Base-by-base conservation (phyloP, 257 asterid species). In the Nicotiana knightiana region DNA sequence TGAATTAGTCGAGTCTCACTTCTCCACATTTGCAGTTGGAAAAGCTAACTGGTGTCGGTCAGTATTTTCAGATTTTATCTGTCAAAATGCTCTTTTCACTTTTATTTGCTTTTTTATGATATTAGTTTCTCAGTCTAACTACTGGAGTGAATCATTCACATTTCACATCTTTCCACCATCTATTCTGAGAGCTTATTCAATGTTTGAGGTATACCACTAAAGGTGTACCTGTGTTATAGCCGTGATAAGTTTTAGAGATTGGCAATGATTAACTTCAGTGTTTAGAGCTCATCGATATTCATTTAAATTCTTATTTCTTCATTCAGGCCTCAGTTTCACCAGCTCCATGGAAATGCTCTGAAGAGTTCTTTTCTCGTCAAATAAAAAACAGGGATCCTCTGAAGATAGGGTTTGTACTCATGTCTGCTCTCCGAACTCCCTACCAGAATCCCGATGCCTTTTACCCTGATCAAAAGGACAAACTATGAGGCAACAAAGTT, bases 331-430 rank as follows among this genome's bases (percentile, higher is more conserved):
- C 90, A 26, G 86, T 86, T 83, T 90, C 97, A 70, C 98, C 99
- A 67, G 99, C 91, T 88, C 93, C 97, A 17, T 94, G 99, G 98
- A 96, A 90, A 88, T 96, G 99, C 88, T 96, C 99, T 67, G 99
- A 96, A 88, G 97, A 93, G 84, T 90, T 92, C 87, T 94, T 96
- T 86, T 88, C 95, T 82, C 81, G 78, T 84, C 95, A 86, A 81
- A 92, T 96, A 85, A 89, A 88, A 90, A 90, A 84, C 76, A 88
- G 97, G 91, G 98, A 96, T 89, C 99, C 98, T 84, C 97, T 96
- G 39, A 94, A 94, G 82, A 82, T 94, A 58, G 99, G 99, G 98
- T 93, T 61, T 79, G 97, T 81, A 81, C 63, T 66, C 43, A 65
- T 55, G 39, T 76, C 82, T 83, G 82, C 51, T 83, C 64, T 81